Evolutionary conservation across 2,329 filamentous ascomycete genomes (phyloP), one percentile per base, ranked within the genome.

Genomic region (Xylariaceae sp.): DNA sequence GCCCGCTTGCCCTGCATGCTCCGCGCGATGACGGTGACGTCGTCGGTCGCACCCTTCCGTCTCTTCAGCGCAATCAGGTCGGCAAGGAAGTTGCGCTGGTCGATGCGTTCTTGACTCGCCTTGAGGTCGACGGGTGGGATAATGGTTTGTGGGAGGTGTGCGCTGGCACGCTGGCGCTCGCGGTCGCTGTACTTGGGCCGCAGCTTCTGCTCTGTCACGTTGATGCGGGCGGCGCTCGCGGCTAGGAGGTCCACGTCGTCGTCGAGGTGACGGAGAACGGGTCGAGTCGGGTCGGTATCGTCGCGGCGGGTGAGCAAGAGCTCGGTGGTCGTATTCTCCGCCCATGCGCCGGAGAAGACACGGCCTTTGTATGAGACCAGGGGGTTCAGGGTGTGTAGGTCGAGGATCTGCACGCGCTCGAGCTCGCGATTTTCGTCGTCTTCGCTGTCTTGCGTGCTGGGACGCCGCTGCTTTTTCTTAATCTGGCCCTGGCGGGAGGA

Each of bases 311-410:
- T 79, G 64, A 96, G 86, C 42, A 95, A 80, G 60, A 91, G 74
- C 62, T 95, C 89, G 0, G 91, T 95, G 37, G 92, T 92, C 43
- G 95, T 81, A 56, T 90, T 87, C 58, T 88, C 84, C 8, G 83
- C 81, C 92, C 92, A 97, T 45, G 83, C 74, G 60, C 90, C 92
- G 60, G 83, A 84, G 67, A 91, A 94, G 27, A 95, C 75, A 58
- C 86, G 82, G 32, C 87, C 88, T 55, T 86, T 80, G 71, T 95
- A 95, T 27, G 87, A 87, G 56, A 96, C 79, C 31, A 96, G 74
- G 0, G 92, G 92, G 47, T 88, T 86, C 2, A 73, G 66, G 1
- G 86, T 86, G 70, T 95, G 87, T 3, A 96, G 77, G 31, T 89
- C 90, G n/a, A 94, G 76, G 49, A 96, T 85, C 66, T 96, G 90